These are phyloP conservation scores for Biscutella laevigata DNA, from an alignment of 441 rosid species.

Conservation along the genomic window DNA sequence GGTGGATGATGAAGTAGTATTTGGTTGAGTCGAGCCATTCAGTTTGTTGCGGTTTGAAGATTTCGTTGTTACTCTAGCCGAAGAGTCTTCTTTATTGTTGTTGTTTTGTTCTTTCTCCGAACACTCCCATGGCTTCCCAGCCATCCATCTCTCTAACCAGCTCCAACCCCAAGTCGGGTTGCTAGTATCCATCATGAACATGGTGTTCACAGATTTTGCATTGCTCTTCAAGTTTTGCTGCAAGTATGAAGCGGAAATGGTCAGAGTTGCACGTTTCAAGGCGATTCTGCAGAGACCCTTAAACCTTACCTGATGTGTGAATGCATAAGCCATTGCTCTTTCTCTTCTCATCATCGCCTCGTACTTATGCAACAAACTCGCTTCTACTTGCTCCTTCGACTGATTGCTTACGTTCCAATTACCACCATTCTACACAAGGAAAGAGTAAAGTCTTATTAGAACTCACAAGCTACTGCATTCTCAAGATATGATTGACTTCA, in stretches of 20 bases:
- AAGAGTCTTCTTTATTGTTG: too few relatives aligned
- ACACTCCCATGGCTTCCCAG: slow-evolving; percentile 78
- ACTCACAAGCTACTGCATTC: too few relatives aligned
- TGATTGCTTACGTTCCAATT: slow-evolving; percentile 54
- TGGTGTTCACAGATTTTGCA: slow-evolving; percentile 31
- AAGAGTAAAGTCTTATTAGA: too few relatives aligned
- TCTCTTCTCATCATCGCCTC: slow-evolving; percentile 67
- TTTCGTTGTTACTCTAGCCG: too few relatives aligned
- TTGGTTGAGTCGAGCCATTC: slow-evolving; percentile 22
- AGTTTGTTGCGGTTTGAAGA: slow-evolving; percentile 53
- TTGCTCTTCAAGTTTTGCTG: slow-evolving; percentile 55
- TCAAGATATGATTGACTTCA: too few relatives aligned
- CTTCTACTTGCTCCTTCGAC: slow-evolving; percentile 58
- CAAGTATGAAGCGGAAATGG: slow-evolving; percentile 1
- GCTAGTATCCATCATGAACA: slow-evolving; percentile 52
- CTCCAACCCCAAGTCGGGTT: slow-evolving; percentile 76
- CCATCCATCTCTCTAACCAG: slow-evolving; percentile 75
- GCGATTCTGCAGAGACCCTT: too few relatives aligned
- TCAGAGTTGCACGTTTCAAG: too few relatives aligned
- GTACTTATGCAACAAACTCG: slow-evolving; percentile 41
- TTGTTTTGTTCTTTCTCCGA: slow-evolving; percentile 34
- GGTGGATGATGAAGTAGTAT: slow-evolving; percentile 31
- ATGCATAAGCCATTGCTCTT: slow-evolving; percentile 53
- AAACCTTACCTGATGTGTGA: slow-evolving; percentile 77
- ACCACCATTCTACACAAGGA: slow-evolving; percentile 44